These are phyloP conservation scores for Lojkania enalia DNA, from an alignment of 2,329 filamentous ascomycete genomes.

Conservation along the genomic window DNA sequence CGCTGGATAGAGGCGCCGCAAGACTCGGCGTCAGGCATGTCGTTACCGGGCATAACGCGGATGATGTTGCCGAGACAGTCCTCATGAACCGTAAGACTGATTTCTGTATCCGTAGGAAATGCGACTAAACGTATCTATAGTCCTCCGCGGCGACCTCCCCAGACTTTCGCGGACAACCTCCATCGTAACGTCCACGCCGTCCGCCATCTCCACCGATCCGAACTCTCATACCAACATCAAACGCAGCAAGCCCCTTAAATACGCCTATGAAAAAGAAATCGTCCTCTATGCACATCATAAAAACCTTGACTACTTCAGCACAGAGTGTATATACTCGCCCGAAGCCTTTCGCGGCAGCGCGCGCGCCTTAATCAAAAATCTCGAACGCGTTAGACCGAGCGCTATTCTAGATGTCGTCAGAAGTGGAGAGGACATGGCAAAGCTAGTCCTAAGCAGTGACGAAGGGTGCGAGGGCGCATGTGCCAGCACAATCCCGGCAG, in stretches of 20 bases:
- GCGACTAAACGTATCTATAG: slow-evolving; percentile 24
- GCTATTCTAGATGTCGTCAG: slow-evolving; percentile 93
- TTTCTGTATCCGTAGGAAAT: background rate
- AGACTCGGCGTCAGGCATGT: slow-evolving; percentile 88
- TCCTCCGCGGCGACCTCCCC: slow-evolving; percentile 86
- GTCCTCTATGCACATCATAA: slow-evolving; percentile 97
- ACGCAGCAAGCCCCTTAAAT: slow-evolving; percentile 94
- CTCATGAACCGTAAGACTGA: slow-evolving; percentile 77
- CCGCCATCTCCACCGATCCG: slow-evolving; percentile 57
- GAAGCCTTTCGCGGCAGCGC: slow-evolving; percentile 95
- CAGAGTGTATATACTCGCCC: slow-evolving; percentile 97
- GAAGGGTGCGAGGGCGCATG: slow-evolving; percentile 38
- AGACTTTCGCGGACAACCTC: slow-evolving; percentile 85
- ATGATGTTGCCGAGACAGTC: slow-evolving; percentile 95
- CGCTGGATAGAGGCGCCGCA: slow-evolving; percentile 87
- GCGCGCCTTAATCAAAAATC: slow-evolving; percentile 87
- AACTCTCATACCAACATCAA: slow-evolving; percentile 77
- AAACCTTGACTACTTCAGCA: slow-evolving; percentile 96
- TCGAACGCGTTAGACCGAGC: slow-evolving; percentile 90
- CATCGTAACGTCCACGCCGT: slow-evolving; percentile 69
- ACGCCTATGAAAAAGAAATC: slow-evolving; percentile 98
- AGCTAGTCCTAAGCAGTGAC: slow-evolving; percentile 67
- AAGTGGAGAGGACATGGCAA: slow-evolving; percentile 95
- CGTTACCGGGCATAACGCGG: slow-evolving; percentile 95
- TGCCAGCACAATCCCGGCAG: slow-evolving; percentile 39